Evolutionary conservation across 208 protist species (phyloP).

Genomic region (Trypanosoma conorhini): DNA sequence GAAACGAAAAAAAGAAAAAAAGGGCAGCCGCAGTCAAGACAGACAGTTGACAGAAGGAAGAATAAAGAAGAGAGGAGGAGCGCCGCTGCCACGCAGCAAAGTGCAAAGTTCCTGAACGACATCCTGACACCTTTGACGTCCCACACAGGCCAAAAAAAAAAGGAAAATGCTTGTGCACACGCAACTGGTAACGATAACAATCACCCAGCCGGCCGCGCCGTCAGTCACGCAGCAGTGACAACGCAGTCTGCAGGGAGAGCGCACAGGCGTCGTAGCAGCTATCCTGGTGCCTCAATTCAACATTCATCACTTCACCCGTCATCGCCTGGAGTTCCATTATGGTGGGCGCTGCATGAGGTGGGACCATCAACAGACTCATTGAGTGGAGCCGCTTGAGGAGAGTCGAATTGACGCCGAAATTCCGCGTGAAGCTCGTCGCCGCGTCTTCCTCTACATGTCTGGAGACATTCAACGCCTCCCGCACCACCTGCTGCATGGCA

Average conservation of each 20-base stretch:
- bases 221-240: conserved; percentile 1
- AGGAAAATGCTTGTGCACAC: conserved; percentile 8
- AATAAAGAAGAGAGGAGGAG: conserved; percentile 14
- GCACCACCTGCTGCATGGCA: conserved; percentile 1
- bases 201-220: not conserved
- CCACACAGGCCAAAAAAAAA: not conserved
- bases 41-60: too few relatives aligned
- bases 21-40: not conserved
- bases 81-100: not conserved
- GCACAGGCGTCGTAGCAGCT: not conserved
- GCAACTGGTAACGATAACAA: conserved; percentile 17
- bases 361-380: conserved; percentile 1
- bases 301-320: not conserved
- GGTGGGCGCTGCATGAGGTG: conserved; percentile 1
- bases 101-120: too few relatives aligned
- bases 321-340: not conserved
- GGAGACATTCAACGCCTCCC: not conserved
- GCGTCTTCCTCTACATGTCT: conserved; percentile 1
- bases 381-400: conserved; percentile 8
- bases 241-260: not conserved
- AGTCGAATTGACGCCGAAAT: not conserved
- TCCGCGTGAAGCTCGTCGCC: not conserved
- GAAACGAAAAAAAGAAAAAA: conserved; percentile 16
- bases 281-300: not conserved
- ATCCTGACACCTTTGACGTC: not conserved